Conservation (phyloP, 2,329 filamentous ascomycete species). For the Drechslera avenae region DNA sequence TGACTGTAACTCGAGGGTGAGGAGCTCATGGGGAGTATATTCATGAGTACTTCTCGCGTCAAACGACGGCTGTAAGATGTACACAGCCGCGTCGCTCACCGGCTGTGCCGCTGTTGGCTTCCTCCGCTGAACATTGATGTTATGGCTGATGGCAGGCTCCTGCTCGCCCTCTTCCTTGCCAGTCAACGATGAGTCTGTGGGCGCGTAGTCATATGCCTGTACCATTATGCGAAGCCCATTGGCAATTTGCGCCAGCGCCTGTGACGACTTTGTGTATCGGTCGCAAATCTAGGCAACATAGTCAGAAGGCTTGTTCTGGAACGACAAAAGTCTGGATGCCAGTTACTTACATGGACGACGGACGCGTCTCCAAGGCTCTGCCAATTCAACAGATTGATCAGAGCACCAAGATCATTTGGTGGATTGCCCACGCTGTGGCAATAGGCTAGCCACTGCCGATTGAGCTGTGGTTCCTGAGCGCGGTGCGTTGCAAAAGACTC, state of each 20-base stretch:
- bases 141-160: not conserved
- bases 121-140: constrained; percentile 25
- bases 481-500: constrained; percentile 17
- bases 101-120: constrained; percentile 28
- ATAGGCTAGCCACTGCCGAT: constrained; percentile 44
- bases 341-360: constrained; percentile 35
- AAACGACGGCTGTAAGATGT: constrained; percentile 40
- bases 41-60: constrained; percentile 14
- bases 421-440: constrained; percentile 26
- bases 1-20: constrained; percentile 37
- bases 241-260: not conserved
- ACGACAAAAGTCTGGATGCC: not conserved
- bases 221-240: constrained; percentile 1
- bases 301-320: not conserved
- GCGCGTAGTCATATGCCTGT: constrained; percentile 4
- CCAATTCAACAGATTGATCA: constrained; percentile 38
- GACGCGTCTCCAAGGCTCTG: constrained; percentile 29
- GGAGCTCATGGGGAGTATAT: constrained; percentile 13
- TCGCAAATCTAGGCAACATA: not conserved
- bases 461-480: constrained; percentile 29
- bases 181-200: not conserved
- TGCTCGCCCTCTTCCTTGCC: not conserved
- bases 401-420: constrained; percentile 25
- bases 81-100: constrained; percentile 43
- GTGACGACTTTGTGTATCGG: not conserved